Evolutionary conservation across 2,329 filamentous ascomycete genomes (phyloP).

Genomic region (Alternaria sp.): DNA sequence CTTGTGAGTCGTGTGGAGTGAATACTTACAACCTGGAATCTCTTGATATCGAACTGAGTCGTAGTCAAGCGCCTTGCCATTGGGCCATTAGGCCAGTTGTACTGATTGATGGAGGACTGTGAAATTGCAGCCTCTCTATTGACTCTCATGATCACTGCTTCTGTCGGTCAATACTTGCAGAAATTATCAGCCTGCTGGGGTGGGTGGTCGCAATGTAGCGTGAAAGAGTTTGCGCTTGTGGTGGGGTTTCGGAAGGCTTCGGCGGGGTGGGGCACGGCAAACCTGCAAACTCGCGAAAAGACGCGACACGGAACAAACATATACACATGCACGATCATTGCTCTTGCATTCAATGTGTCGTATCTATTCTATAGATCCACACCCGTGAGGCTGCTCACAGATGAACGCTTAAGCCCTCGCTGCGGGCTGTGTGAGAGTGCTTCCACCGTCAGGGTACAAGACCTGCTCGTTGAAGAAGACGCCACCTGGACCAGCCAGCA

Average conservation of each 20-base stretch:
- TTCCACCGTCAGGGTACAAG: slow-evolving; percentile 58
- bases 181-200: neutral
- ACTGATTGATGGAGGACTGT: neutral
- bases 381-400: slow-evolving; percentile 46
- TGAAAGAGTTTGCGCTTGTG: slow-evolving; percentile 8
- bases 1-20: neutral
- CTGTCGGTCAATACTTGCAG: neutral
- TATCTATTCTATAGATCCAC: neutral
- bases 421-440: slow-evolving; percentile 17
- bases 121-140: no score
- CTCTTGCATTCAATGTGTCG: neutral
- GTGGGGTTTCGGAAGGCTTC: slow-evolving; percentile 11
- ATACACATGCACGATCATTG: neutral
- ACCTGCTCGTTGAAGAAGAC: slow-evolving; percentile 62
- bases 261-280: neutral
- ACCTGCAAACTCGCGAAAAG: neutral
- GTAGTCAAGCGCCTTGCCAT: slow-evolving; percentile 65
- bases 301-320: neutral
- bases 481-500: slow-evolving; percentile 59
- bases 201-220: neutral
- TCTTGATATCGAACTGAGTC: slow-evolving; percentile 44
- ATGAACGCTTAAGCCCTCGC: slow-evolving; percentile 53
- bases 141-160: no score
- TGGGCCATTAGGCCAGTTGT: slow-evolving; percentile 52
- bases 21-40: slow-evolving; percentile 35